A percentile compares a stretch with the other conserved stretches of the same genome.
Evolutionary conservation across 345 rosid species (phyloP).

Genomic region (Ceriops tagal): DNA sequence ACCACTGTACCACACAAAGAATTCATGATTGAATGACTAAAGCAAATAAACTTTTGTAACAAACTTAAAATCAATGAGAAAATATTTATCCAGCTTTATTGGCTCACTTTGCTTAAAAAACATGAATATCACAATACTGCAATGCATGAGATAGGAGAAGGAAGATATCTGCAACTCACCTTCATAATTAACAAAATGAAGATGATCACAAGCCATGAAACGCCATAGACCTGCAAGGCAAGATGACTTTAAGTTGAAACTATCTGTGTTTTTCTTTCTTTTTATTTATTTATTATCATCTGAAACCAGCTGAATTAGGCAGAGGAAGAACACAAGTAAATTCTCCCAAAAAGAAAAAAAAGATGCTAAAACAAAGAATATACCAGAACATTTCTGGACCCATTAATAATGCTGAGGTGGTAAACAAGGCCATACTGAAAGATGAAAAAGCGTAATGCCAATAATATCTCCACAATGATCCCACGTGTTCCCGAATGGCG

Average conservation of each 20-base stretch:
- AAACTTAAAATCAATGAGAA: no score
- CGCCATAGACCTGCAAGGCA: slow-evolving; percentile 65
- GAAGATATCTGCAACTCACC: slow-evolving; percentile 43
- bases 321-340: not conserved
- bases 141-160: not conserved
- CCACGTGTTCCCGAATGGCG: slow-evolving; percentile 87
- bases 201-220: slow-evolving; percentile 93
- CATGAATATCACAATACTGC: not conserved
- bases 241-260: not conserved
- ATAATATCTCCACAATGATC: slow-evolving; percentile 78
- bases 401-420: slow-evolving; percentile 58
- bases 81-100: no score
- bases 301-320: slow-evolving; percentile 9
- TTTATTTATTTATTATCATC: no score
- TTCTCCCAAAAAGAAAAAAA: not conserved
- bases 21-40: no score
- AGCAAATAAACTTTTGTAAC: no score
- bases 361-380: slow-evolving; percentile 5
- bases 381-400: slow-evolving; percentile 66
- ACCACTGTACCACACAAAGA: no score
- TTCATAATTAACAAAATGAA: slow-evolving; percentile 87
- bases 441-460: slow-evolving; percentile 80
- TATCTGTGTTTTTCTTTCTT: not conserved
- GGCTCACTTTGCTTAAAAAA: no score
- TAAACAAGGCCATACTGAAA: slow-evolving; percentile 96